phyloP scores from a whole-genome alignment of 352 stramenopile species.

The Phytopythium vexans region DNA sequence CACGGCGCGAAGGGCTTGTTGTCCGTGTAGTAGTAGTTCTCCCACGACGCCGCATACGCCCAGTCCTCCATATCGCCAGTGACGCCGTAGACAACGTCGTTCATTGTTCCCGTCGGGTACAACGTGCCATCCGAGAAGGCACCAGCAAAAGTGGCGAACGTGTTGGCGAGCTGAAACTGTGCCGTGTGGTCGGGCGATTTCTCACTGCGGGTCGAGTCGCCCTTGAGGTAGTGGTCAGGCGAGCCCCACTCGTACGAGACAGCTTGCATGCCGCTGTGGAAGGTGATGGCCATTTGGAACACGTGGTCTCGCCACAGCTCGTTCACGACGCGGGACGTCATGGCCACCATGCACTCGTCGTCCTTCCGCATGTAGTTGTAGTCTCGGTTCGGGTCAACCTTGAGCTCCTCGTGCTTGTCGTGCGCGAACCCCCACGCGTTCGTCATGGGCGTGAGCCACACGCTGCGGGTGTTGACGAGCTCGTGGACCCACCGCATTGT shows the following conservation, averaged over 20 bases:
- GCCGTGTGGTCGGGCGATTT: constrained; percentile 79
- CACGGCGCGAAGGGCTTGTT: constrained; percentile 75
- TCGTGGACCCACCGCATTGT: constrained; percentile 65
- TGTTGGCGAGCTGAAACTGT: constrained; percentile 57
- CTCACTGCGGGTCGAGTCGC: constrained; percentile 49
- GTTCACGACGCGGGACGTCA: constrained; percentile 95
- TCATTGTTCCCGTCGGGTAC: constrained; percentile 91
- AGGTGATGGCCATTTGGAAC: constrained; percentile 97
- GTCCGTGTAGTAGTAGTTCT: constrained; percentile 48
- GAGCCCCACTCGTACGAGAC: constrained; percentile 98
- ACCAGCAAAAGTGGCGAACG: constrained; percentile 69
- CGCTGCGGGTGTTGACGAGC: constrained; percentile 86
- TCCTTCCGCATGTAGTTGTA: constrained; percentile 94
- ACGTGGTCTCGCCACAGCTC: constrained; percentile 96
- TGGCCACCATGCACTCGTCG: constrained; percentile 93
- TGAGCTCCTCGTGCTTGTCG: constrained; percentile 76
- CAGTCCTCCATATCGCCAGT: constrained; percentile 98
- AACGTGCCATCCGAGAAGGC: constrained; percentile 61
- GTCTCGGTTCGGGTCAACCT: constrained; percentile 97
- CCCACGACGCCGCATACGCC: constrained; percentile 91
- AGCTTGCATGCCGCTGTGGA: constrained; percentile 96
- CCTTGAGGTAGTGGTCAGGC: constrained; percentile 77
- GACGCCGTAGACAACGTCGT: constrained; percentile 96
- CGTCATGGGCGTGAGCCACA: constrained; percentile 89
- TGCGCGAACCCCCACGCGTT: constrained; percentile 94